Percentiles rank a stretch among this genome's conserved stretches.
phyloP scores from a whole-genome alignment of 1,139 yeast species.

The Debaryomycetaceae sp. region DNA sequence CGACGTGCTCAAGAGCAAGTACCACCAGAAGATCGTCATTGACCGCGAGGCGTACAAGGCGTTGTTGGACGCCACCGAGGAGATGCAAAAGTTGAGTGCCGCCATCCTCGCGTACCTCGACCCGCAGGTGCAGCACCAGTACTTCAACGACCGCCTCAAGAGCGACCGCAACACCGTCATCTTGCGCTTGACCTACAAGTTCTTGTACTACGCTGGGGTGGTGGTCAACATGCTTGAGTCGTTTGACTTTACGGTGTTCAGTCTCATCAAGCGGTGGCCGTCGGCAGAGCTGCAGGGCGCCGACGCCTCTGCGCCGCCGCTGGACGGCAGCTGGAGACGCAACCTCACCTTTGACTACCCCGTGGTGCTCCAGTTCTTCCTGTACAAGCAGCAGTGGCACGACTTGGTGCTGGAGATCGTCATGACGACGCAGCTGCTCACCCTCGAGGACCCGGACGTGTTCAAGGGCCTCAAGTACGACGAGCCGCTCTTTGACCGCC shows the following conservation, averaged over 20 bases:
- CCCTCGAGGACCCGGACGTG: constrained; percentile 70
- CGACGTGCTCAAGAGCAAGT: constrained; percentile 39
- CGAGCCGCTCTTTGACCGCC: constrained; percentile 41
- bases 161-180: constrained; percentile 53
- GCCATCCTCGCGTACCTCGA: constrained; percentile 40
- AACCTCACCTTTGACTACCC: constrained; percentile 53
- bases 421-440: constrained; percentile 65
- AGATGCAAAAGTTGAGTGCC: constrained; percentile 33
- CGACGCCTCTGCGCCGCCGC: constrained; percentile 13
- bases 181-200: constrained; percentile 49
- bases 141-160: constrained; percentile 29
- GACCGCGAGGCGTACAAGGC: constrained; percentile 45
- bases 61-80: constrained; percentile 31
- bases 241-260: constrained; percentile 58
- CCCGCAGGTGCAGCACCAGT: constrained; percentile 28
- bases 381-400: constrained; percentile 70
- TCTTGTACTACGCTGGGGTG: constrained; percentile 44
- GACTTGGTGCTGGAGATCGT: constrained; percentile 57
- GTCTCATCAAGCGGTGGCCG: constrained; percentile 29
- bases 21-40: constrained; percentile 44
- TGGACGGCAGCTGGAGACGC: constrained; percentile 1
- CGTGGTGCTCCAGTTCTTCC: constrained; percentile 67
- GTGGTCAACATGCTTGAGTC: constrained; percentile 54
- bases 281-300: constrained; percentile 19
- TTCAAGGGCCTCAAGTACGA: constrained; percentile 62